These are phyloP conservation scores for Sporothrix euskadiensis DNA, from an alignment of 2,329 filamentous ascomycete genomes.

Conservation along the genomic window DNA sequence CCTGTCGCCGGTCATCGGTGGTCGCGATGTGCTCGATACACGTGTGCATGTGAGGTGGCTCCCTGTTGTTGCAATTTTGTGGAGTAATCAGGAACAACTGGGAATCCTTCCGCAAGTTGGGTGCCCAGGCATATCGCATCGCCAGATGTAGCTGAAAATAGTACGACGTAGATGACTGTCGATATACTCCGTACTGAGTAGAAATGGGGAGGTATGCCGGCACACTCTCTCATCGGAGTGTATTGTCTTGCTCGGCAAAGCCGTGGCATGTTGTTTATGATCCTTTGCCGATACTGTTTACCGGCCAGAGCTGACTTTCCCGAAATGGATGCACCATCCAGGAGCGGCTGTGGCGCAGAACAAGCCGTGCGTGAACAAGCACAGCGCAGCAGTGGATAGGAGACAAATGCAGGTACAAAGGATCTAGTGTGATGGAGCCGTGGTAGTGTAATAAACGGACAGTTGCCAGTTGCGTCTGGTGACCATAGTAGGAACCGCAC, in stretches of 20 bases:
- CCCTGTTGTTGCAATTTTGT: not conserved
- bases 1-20: not conserved
- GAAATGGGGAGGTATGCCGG: too few species aligned
- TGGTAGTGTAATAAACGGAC: not conserved
- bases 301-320: too few species aligned
- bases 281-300: too few species aligned
- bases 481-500: not conserved
- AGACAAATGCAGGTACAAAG: not conserved
- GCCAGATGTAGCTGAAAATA: not conserved
- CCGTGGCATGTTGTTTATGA: not conserved
- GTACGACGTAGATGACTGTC: too few species aligned
- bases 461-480: not conserved
- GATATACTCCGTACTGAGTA: too few species aligned
- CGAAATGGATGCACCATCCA: not conserved
- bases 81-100: not conserved
- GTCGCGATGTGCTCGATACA: not conserved
- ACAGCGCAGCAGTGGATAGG: not conserved
- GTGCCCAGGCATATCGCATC: not conserved
- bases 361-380: not conserved
- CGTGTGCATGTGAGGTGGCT: not conserved
- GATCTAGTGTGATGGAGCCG: not conserved
- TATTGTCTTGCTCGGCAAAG: not conserved
- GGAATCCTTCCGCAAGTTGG: not conserved
- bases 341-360: not conserved
- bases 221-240: not conserved